phyloP scores from a whole-genome alignment of 495 filamentous ascomycete species.

The Amphirosellinia nigrospora region DNA sequence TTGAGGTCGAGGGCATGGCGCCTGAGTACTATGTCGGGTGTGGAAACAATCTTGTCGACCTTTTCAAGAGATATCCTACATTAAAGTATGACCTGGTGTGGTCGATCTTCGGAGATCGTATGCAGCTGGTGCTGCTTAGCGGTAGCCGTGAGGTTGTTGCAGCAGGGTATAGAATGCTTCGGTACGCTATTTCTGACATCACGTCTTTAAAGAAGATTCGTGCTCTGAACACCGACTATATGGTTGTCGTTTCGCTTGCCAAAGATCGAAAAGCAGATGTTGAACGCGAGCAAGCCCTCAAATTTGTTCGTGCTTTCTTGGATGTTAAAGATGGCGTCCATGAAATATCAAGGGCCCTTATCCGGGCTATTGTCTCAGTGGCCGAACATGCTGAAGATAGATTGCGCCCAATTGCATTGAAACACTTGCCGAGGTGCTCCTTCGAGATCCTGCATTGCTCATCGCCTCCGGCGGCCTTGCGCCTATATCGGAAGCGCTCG shows the following conservation, averaged over 20 bases:
- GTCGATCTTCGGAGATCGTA: constrained; percentile 89
- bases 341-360: constrained; percentile 85
- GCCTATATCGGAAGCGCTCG: constrained; percentile 81
- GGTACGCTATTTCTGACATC: constrained; percentile 92
- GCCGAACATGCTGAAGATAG: constrained; percentile 85
- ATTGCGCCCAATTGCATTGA: constrained; percentile 87
- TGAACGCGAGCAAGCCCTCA: constrained; percentile 94
- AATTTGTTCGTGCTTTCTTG: constrained; percentile 93
- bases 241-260: constrained; percentile 87
- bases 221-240: constrained; percentile 83
- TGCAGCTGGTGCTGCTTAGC: constrained; percentile 93
- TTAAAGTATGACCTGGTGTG: constrained; percentile 95
- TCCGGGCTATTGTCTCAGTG: constrained; percentile 85
- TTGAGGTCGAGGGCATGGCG: constrained; percentile 85
- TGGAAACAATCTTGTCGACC: constrained; percentile 87
- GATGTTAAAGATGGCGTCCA: constrained; percentile 92
- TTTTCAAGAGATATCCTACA: constrained; percentile 91
- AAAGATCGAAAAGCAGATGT: constrained; percentile 96
- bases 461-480: constrained; percentile 81
- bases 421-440: constrained; percentile 88
- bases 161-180: constrained; percentile 88
- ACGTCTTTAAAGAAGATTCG: constrained; percentile 89
- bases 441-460: constrained; percentile 80
- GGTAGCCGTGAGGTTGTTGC: constrained; percentile 95
- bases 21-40: constrained; percentile 93